A percentile compares a stretch with the other conserved stretches of the same genome.
Conservation (phyloP, 2,329 filamentous ascomycete species). For the Dactylellina parvicollis region DNA sequence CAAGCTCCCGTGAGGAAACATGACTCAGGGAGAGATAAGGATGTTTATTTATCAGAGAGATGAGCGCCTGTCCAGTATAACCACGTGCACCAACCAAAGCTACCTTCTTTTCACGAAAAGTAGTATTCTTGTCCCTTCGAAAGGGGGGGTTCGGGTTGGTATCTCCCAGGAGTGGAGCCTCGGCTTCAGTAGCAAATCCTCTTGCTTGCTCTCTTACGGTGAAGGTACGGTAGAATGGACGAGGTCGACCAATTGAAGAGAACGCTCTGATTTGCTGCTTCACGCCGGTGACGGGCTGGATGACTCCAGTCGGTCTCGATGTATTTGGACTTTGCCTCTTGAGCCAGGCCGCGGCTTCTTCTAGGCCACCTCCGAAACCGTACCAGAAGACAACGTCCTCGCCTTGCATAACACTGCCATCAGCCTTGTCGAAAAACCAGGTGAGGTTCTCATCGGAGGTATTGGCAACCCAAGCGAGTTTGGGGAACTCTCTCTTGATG, state of each 20-base stretch:
- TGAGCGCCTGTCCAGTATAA: slow-evolving; percentile 91
- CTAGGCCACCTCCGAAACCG: slow-evolving; percentile 77
- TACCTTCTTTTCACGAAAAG: slow-evolving; percentile 78
- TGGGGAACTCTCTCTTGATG: slow-evolving; percentile 92
- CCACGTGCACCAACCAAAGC: slow-evolving; percentile 91
- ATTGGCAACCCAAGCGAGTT: slow-evolving; percentile 95
- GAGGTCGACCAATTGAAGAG: slow-evolving; percentile 61
- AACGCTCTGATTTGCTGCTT: slow-evolving; percentile 57
- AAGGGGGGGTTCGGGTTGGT: slow-evolving; percentile 91
- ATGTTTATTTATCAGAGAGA: slow-evolving; percentile 85
- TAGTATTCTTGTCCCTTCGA: slow-evolving; percentile 86
- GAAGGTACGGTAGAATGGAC: slow-evolving; percentile 54
- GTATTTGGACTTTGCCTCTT: slow-evolving; percentile 84
- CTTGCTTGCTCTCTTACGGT: slow-evolving; percentile 58
- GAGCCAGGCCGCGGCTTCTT: slow-evolving; percentile 84
- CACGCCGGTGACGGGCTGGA: slow-evolving; percentile 58
- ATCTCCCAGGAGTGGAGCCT: slow-evolving; percentile 59
- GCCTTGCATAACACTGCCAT: slow-evolving; percentile 85
- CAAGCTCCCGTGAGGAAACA: slow-evolving; percentile 92
- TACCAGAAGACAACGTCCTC: slow-evolving; percentile 97
- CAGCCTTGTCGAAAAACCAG: slow-evolving; percentile 98
- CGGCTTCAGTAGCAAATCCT: slow-evolving; percentile 66
- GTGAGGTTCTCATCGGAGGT: slow-evolving; percentile 95
- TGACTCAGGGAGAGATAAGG: slow-evolving; percentile 88
- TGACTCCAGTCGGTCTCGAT: slow-evolving; percentile 66